Evolutionary conservation across 1,284 basidiomycete genomes (phyloP).

Genomic region (Tilletia horrida): DNA sequence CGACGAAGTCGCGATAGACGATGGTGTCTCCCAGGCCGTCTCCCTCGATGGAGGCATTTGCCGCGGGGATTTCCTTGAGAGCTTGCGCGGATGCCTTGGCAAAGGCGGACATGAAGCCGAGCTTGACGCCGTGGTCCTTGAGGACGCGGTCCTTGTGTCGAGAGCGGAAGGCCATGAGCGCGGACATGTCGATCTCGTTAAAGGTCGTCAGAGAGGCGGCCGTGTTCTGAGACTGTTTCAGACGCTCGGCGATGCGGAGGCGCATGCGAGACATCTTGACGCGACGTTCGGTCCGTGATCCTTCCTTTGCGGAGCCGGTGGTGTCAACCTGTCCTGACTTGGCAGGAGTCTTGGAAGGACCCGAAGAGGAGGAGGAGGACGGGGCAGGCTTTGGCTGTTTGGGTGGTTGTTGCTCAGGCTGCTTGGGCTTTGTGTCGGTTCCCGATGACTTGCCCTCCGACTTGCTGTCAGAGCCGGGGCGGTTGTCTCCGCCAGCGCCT

Average conservation of each 20-base stretch:
- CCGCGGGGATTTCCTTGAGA: constrained; percentile 85
- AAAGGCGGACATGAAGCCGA: constrained; percentile 98
- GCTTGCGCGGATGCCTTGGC: constrained; percentile 81
- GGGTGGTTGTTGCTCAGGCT: constrained; percentile 43
- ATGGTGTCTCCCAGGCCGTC: constrained; percentile 72
- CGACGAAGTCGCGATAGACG: constrained; percentile 81
- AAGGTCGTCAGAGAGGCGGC: constrained; percentile 96
- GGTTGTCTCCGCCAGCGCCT: background rate
- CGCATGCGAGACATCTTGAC: constrained; percentile 72
- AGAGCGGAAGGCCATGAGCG: constrained; percentile 86
- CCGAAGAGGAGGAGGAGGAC: background rate
- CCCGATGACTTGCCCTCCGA: background rate
- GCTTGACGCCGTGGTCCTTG: constrained; percentile 91
- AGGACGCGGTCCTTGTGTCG: constrained; percentile 91
- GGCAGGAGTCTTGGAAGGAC: constrained; percentile 30
- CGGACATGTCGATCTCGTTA: constrained; percentile 99
- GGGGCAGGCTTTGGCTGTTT: constrained; percentile 15
- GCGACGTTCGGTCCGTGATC: constrained; percentile 74
- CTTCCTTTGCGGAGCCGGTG: constrained; percentile 22
- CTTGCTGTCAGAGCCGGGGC: background rate
- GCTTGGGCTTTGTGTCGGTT: constrained; percentile 52
- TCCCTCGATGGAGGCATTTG: constrained; percentile 87
- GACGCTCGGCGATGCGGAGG: constrained; percentile 88
- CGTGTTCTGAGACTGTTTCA: constrained; percentile 97
- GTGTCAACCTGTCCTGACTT: constrained; percentile 9